These are phyloP conservation scores for Otatea glauca DNA, from an alignment of 176 grass and related monocot genomes.

Conservation along the genomic window DNA sequence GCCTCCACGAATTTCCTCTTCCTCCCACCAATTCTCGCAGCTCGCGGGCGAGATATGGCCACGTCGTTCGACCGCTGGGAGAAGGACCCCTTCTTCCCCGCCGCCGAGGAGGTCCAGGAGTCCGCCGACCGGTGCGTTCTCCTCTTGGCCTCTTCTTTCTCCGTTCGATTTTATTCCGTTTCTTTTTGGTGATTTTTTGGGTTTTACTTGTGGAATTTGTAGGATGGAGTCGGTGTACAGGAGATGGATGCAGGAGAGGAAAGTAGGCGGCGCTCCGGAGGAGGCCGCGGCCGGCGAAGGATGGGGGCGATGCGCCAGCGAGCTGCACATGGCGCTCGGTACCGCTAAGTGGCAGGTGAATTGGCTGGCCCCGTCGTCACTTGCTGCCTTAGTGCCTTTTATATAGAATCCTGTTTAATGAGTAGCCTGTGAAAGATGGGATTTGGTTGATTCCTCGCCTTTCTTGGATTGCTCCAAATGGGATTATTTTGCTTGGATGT, in stretches of 20 bases:
- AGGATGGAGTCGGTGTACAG: conserved; percentile 80
- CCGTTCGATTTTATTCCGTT: background rate
- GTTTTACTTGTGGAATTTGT: background rate
- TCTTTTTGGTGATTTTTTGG: background rate
- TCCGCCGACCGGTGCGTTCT: conserved; percentile 68
- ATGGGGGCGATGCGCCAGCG: background rate
- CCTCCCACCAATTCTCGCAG: too few relatives aligned
- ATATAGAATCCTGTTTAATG: too few relatives aligned
- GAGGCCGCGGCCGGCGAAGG: background rate
- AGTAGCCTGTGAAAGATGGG: background rate
- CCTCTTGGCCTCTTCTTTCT: background rate
- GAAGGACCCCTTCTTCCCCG: conserved; percentile 89
- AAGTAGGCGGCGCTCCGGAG: background rate
- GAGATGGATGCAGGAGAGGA: conserved; percentile 66
- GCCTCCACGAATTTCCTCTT: too few relatives aligned
- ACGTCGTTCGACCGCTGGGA: conserved; percentile 90
- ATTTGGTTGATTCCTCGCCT: background rate
- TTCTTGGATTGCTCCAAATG: background rate
- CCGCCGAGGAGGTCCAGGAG: conserved; percentile 92
- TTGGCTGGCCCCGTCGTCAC: background rate
- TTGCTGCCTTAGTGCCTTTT: background rate
- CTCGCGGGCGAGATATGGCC: conserved; percentile 56
- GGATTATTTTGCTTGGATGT: background rate
- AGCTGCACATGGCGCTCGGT: conserved; percentile 76
- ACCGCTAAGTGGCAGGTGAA: conserved; percentile 88